Evolutionary conservation across 177 flowering plant species (phyloP), one percentile per base, ranked within the genome.

Genomic region (Vitis hybrid): DNA sequence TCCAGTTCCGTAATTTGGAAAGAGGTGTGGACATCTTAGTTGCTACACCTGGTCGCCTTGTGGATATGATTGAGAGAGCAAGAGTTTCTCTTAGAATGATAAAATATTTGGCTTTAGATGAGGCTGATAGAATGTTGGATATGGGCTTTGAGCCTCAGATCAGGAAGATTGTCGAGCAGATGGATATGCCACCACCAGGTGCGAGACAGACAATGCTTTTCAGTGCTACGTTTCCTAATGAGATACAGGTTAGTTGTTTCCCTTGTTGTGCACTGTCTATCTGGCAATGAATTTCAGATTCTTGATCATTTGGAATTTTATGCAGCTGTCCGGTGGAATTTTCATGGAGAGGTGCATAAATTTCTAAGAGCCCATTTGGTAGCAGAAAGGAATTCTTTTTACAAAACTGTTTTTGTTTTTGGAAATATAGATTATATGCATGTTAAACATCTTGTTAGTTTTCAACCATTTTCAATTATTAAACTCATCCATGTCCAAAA

Each of bases 111-210:
- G 83, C 84, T 32, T 51, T 86, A 64, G 89, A 86, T 67, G 90
- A 86, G 78, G 90, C 88, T 62, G 90, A 86, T 45, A 40, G 84
- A 26, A 84, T 84, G 85, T 34, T 84, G 65, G 87, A 84, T 54
- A 82, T 82, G 85, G 87, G 89, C 8, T 86, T 86, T 72, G 90
- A 84, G 74, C 86, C 82, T 8, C 86, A 84, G 70, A 86, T 86
- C 15, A 71, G 90, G 15, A 80, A 70, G 74, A 85, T 86, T 72
- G 87, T 84, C 14, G 72, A 81, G 72, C 82, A 77, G 69, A 80
- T 82, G 83, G 84, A 74, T 78, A 85, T 85, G 89, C 89, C 87
- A 21, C 73, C 71, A 15, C 71, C 83, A 3, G 85, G 82, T 60
- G 32, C 55, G 2, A 74, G 89, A 72, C 89, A 85, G 70, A 85